Percentiles rank a stretch among this genome's conserved stretches.
Evolutionary conservation across 306 rosid species (phyloP).

Genomic region (Crotalaria pallida): DNA sequence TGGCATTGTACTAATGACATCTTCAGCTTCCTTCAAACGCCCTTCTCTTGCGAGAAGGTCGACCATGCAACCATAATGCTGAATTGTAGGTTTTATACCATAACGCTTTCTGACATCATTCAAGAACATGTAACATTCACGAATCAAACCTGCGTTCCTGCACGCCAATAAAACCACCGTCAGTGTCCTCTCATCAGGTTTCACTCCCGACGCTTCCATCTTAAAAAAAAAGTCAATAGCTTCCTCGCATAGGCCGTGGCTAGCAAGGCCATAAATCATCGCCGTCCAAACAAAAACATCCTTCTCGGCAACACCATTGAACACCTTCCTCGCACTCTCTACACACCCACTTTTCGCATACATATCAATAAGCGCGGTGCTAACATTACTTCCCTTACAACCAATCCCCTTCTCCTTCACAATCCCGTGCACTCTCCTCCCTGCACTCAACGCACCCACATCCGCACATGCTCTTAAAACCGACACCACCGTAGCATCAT

Average conservation of each 20-base stretch:
- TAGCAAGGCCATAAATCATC: conserved; percentile 48
- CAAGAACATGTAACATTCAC: conserved; percentile 32
- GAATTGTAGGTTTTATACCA: conserved; percentile 43
- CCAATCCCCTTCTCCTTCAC: conserved; percentile 21
- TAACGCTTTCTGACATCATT: conserved; percentile 16
- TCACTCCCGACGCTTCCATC: conserved; percentile 27
- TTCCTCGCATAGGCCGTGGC: conserved; percentile 46
- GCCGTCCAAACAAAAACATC: conserved; percentile 56
- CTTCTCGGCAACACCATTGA: conserved; percentile 22
- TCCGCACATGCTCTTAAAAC: conserved; percentile 51
- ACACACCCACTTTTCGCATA: conserved; percentile 51
- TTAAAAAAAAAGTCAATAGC: conserved; percentile 38
- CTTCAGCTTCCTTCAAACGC: conserved; percentile 50
- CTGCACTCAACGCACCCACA: conserved; percentile 33
- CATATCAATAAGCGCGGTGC: conserved; percentile 53
- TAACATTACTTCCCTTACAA: conserved; percentile 22
- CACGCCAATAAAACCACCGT: conserved; percentile 43
- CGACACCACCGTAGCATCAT: conserved; percentile 39
- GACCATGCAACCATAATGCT: conserved; percentile 49
- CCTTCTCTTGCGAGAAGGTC: conserved; percentile 55
- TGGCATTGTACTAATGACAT: conserved; percentile 37
- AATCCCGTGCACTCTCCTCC: conserved; percentile 40
- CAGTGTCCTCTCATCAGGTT: conserved; percentile 47
- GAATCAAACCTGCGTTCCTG: conserved; percentile 39
- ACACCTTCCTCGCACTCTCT: conserved; percentile 36